Evolutionary conservation across 1,139 yeast species (phyloP).

Genomic region (Yamadazyma dendronema): DNA sequence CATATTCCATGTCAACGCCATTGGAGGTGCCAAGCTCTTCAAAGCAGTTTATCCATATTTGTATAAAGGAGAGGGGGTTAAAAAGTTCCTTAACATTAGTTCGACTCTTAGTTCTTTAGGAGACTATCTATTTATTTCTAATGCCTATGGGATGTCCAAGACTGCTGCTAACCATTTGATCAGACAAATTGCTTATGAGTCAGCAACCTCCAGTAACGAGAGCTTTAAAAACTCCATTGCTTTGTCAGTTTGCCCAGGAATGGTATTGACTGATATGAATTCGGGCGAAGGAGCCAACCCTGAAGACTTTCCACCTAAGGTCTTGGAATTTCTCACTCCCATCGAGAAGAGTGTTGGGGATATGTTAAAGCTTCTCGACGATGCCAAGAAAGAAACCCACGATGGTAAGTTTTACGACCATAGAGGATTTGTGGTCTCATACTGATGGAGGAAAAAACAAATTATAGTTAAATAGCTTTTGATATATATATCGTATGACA

Average conservation of each 20-base stretch:
- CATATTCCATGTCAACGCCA: no score
- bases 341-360: no score
- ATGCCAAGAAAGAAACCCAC: neutral
- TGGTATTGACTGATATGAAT: constrained; percentile 24
- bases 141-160: constrained; percentile 80
- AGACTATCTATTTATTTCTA: neutral
- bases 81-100: no score
- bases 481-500: no score
- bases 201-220: neutral
- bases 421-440: no score
- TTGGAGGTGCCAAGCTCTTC: neutral
- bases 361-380: constrained; percentile 1
- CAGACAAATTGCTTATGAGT: constrained; percentile 2
- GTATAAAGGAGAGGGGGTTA: no score
- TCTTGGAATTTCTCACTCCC: no score
- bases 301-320: constrained; percentile 8
- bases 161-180: constrained; percentile 75
- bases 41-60: neutral
- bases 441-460: no score
- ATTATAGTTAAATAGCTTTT: no score
- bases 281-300: neutral
- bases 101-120: no score
- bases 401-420: constrained; percentile 4
- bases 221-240: neutral
- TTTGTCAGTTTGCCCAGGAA: constrained; percentile 27